Evolutionary conservation across 1,284 basidiomycete genomes (phyloP).

Genomic region (Rhizopogon parksii): DNA sequence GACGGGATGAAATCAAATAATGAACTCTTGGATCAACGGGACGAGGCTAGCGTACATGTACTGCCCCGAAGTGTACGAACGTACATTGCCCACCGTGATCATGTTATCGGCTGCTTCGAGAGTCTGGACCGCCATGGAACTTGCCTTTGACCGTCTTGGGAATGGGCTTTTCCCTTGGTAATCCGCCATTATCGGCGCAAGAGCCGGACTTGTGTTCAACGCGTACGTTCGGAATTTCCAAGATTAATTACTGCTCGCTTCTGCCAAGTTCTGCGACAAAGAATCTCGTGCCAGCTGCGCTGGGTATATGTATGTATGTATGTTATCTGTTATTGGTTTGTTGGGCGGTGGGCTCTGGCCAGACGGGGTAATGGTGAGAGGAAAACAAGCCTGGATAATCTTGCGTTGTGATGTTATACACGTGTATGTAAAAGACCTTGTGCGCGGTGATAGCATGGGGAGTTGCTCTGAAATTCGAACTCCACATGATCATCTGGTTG

Average conservation of each 20-base stretch:
- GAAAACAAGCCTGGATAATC: background rate
- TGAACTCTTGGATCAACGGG: background rate
- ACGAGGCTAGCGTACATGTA: background rate
- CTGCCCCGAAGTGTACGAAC: background rate
- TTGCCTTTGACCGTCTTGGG: background rate
- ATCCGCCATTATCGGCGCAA: conserved; percentile 3
- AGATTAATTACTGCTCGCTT: background rate
- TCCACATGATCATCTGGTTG: background rate
- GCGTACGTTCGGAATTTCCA: background rate
- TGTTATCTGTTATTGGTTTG: background rate
- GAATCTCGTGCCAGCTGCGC: too few species aligned
- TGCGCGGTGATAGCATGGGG: background rate
- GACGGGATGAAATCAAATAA: background rate
- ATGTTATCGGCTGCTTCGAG: conserved; percentile 2
- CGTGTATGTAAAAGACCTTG: conserved; percentile 1
- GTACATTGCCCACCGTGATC: background rate
- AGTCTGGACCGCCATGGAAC: background rate
- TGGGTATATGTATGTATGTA: too few species aligned
- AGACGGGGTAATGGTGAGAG: background rate
- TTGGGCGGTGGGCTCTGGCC: background rate
- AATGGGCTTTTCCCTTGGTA: background rate
- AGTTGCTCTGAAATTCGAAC: background rate
- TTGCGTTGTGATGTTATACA: background rate
- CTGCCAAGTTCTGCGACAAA: too few species aligned
- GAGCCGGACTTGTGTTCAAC: background rate